These are phyloP conservation scores for Penicillium sp. DNA, from an alignment of 2,329 filamentous ascomycete genomes.

Conservation along the genomic window DNA sequence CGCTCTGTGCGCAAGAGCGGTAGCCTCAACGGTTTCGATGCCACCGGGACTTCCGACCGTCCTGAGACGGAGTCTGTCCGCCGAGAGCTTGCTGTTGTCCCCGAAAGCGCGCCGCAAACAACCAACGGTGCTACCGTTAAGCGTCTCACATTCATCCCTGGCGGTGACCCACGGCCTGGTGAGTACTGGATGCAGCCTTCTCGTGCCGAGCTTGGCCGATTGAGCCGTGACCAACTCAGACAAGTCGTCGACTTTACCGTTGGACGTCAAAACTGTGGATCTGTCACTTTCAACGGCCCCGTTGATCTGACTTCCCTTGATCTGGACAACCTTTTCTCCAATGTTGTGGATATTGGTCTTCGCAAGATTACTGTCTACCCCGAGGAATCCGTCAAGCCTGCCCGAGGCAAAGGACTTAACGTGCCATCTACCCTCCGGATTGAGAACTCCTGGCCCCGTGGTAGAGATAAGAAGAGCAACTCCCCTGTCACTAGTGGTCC, in stretches of 20 bases:
- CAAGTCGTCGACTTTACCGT: slow-evolving; percentile 74
- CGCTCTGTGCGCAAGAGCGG: slow-evolving; percentile 54
- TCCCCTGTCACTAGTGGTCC: slow-evolving; percentile 61
- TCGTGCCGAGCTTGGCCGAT: slow-evolving; percentile 69
- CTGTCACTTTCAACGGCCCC: slow-evolving; percentile 74
- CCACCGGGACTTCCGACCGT: slow-evolving; percentile 20
- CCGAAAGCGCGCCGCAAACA: slow-evolving; percentile 54
- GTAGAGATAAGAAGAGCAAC: slow-evolving; percentile 57
- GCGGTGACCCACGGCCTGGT: slow-evolving; percentile 60
- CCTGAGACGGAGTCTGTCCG: slow-evolving; percentile 71
- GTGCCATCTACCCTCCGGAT: slow-evolving; percentile 85
- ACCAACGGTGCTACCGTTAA: slow-evolving; percentile 38
- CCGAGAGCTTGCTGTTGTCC: slow-evolving; percentile 74
- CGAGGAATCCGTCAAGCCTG: slow-evolving; percentile 72
- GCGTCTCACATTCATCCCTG: slow-evolving; percentile 30
- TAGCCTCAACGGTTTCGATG: slow-evolving; percentile 47
- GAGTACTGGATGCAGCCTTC: slow-evolving; percentile 85
- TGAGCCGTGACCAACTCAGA: slow-evolving; percentile 77
- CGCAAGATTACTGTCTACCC: slow-evolving; percentile 88
- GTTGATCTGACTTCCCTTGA: slow-evolving; percentile 81
- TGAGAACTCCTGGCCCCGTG: slow-evolving; percentile 88
- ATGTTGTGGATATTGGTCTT: slow-evolving; percentile 72
- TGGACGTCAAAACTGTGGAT: slow-evolving; percentile 77
- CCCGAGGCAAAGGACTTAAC: slow-evolving; percentile 83
- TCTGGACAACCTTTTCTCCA: slow-evolving; percentile 74